Evolutionary conservation across 306 rosid species (phyloP).

Genomic region (Casuarina glauca): DNA sequence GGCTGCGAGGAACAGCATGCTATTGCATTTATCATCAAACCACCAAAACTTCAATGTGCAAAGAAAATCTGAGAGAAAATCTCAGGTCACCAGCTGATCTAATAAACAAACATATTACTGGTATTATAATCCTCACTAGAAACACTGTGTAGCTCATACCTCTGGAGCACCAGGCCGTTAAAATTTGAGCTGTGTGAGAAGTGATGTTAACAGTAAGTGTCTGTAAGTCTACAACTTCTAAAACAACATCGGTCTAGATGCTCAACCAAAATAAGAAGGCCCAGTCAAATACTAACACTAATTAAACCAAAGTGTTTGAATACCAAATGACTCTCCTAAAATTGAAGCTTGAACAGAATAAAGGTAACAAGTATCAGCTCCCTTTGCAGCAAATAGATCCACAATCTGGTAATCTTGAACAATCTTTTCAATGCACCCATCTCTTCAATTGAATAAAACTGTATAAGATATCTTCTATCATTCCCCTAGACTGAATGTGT

Average conservation of each 20-base stretch:
- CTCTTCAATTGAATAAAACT: background rate
- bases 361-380: no score
- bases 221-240: background rate
- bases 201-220: background rate
- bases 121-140: background rate
- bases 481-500: background rate
- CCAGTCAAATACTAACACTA: conserved; percentile 1
- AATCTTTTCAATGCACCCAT: conserved; percentile 5
- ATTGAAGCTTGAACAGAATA: background rate
- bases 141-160: background rate
- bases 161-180: background rate
- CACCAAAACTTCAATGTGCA: background rate
- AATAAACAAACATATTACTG: background rate
- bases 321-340: background rate
- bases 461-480: background rate
- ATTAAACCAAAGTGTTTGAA: background rate
- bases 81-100: background rate
- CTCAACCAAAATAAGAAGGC: background rate
- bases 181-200: background rate
- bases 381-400: background rate
- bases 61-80: conserved; percentile 1
- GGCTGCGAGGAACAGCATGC: background rate
- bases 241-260: background rate
- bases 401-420: conserved; percentile 8
- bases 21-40: background rate